phyloP scores from a whole-genome alignment of 306 rosid genomes.

The Quercus robur region DNA sequence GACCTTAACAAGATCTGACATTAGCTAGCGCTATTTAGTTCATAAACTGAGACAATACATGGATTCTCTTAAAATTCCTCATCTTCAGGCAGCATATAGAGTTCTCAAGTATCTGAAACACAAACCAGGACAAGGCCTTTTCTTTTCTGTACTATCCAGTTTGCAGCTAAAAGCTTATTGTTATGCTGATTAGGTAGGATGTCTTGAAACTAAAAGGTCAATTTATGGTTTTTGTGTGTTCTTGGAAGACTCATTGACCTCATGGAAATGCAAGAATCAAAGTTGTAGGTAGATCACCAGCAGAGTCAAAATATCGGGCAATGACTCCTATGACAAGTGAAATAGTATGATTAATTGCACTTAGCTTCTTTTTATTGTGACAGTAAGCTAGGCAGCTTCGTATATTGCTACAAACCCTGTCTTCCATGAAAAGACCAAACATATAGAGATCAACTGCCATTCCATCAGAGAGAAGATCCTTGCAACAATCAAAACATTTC shows the following conservation, averaged over 20 bases:
- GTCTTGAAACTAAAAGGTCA: background rate
- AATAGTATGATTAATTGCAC: background rate
- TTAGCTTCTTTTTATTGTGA: background rate
- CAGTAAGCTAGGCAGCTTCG: background rate
- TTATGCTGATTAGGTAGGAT: background rate
- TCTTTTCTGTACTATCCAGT: background rate
- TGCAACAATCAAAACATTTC: background rate
- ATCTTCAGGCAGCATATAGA: background rate
- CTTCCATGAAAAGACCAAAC: background rate
- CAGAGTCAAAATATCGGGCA: background rate
- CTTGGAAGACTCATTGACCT: background rate
- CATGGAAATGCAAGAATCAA: background rate
- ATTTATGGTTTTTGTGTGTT: background rate
- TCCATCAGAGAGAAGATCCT: background rate
- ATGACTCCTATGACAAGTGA: background rate
- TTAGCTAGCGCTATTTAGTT: background rate
- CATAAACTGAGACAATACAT: background rate
- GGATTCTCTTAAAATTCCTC: background rate
- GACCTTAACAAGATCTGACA: background rate
- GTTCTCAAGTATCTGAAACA: background rate
- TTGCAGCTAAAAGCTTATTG: background rate
- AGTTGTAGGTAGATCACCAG: background rate
- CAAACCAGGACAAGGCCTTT: background rate
- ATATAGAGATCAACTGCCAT: background rate
- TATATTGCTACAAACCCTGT: background rate